Percentiles rank a stretch among this genome's conserved stretches.
phyloP scores from a whole-genome alignment of 768 basidiomycete genomes.

The Coprinellus aureogranulatus region DNA sequence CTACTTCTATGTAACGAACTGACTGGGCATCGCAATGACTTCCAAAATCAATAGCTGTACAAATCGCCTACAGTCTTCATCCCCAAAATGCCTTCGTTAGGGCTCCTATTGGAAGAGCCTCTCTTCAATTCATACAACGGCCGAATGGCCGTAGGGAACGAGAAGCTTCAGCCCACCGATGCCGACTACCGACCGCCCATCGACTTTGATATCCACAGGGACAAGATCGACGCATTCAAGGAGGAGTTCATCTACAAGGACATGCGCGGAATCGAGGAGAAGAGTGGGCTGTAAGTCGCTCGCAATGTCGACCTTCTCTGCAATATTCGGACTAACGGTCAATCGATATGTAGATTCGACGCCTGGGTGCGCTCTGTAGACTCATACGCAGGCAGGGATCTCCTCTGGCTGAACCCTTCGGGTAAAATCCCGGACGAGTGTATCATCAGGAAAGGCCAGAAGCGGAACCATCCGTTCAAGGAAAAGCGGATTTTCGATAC shows the following conservation, averaged over 20 bases:
- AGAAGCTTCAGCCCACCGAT: constrained; percentile 51
- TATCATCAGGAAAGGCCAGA: constrained; percentile 59
- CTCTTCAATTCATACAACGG: constrained; percentile 78
- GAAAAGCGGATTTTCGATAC: constrained; percentile 69
- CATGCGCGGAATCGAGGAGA: constrained; percentile 83
- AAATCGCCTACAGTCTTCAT: constrained; percentile 75
- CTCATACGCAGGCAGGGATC: constrained; percentile 70
- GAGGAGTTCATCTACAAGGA: constrained; percentile 79
- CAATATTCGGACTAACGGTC: too few relatives aligned
- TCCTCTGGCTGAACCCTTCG: constrained; percentile 72
- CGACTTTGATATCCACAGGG: constrained; percentile 66
- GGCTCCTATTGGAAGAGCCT: constrained; percentile 86
- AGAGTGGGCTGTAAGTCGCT: constrained; percentile 62
- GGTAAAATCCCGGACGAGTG: constrained; percentile 74
- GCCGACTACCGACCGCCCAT: constrained; percentile 69
- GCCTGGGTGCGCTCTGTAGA: constrained; percentile 81
- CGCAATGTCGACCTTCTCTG: neutral
- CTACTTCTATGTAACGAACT: too few relatives aligned
- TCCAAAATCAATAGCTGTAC: constrained; percentile 57
- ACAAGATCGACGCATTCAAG: constrained; percentile 79
- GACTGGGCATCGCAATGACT: too few relatives aligned
- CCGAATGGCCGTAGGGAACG: constrained; percentile 48
- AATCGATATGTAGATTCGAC: constrained; percentile 60
- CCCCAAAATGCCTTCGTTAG: constrained; percentile 95
- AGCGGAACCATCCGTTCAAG: constrained; percentile 59